Base-by-base conservation (phyloP, 345 rosid species). In the Citropsis articulata region DNA sequence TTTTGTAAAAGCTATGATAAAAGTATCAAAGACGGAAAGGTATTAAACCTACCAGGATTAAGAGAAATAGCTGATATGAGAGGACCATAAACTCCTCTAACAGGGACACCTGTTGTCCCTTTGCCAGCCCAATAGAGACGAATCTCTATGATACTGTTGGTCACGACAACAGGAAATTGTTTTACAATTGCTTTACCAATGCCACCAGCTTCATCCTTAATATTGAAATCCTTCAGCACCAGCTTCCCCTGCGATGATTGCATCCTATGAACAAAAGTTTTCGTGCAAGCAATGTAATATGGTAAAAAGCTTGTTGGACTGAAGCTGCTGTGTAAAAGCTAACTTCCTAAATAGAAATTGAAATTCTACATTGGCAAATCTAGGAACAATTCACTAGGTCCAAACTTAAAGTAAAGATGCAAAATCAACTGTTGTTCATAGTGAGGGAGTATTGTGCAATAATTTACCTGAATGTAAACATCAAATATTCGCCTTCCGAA, bases 401-500 rank as follows among this genome's bases (percentile, higher is more conserved):
- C 50, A 45, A 0, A 3, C 7, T 45, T 3, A 45, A 45, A 12
- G 50, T 0, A 12, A 45, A 45, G 18, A 45, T 45, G 50, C 50
- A 45, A 45, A 45, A 45, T 45, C 16, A 45, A 3, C 18, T 45
- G 50, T 13, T 45, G 50, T 13, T 45, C 18, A 45, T 0, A 45
- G 18, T 13, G 5, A 45, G 50, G 16, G 1, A 40, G 36, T 42
- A 36, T 62, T 12, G 9, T n/a, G 35, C 1, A 38, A 7, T 28
- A 73, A 22, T 61, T 27, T 80, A 92, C 97, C 92, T 92, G 95
- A 75, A 92, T 69, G 69, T 88, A 90, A 73, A 92, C 86, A 84
- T 94, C 88, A 57, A 92, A 94, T 42, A 85, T 71, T 38, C 91
- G 84, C 82, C 86, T 89, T 40, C 98, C 97, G n/a, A 88, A 77